A percentile compares a stretch with the other conserved stretches of the same genome.
These are phyloP conservation scores for Kodamaea fukazawae DNA, from an alignment of 805 yeast genomes.

Conservation along the genomic window DNA sequence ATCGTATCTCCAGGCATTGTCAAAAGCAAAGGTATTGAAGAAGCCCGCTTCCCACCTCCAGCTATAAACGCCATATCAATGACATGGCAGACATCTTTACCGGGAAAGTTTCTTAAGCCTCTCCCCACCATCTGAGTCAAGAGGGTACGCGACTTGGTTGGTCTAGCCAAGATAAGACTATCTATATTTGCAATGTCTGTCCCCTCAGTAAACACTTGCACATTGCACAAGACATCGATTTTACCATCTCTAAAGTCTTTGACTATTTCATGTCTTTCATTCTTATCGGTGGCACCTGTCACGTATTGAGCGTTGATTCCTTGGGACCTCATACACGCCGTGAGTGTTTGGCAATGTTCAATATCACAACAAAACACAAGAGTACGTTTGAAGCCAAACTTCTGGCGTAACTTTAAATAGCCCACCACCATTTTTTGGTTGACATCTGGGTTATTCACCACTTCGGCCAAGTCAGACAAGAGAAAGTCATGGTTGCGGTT, in stretches of 20 bases:
- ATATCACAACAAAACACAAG: slow-evolving; percentile 77
- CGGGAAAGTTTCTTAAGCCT: slow-evolving; percentile 65
- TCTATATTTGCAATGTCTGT: slow-evolving; percentile 92
- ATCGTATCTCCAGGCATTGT: not conserved
- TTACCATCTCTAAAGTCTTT: slow-evolving; percentile 59
- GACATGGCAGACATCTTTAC: slow-evolving; percentile 66
- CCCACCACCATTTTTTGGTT: slow-evolving; percentile 59
- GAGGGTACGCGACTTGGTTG: slow-evolving; percentile 71
- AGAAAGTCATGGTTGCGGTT: slow-evolving; percentile 52
- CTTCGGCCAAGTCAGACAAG: slow-evolving; percentile 47
- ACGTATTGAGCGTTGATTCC: slow-evolving; percentile 73
- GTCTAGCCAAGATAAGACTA: slow-evolving; percentile 72
- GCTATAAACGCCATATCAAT: slow-evolving; percentile 72
- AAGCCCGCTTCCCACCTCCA: slow-evolving; percentile 41
- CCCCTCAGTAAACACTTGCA: slow-evolving; percentile 91
- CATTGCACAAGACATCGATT: slow-evolving; percentile 76
- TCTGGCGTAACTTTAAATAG: slow-evolving; percentile 36
- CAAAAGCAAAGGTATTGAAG: slow-evolving; percentile 48
- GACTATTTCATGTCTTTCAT: slow-evolving; percentile 51
- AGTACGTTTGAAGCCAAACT: slow-evolving; percentile 53
- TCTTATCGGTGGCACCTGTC: slow-evolving; percentile 58
- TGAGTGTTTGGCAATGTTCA: slow-evolving; percentile 57
- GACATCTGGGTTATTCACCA: slow-evolving; percentile 51
- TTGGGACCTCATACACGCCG: slow-evolving; percentile 48
- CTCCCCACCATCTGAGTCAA: slow-evolving; percentile 89